These are phyloP conservation scores for Plasmodium chabaudi DNA, from an alignment of 169 alveolate species.

Conservation along the genomic window DNA sequence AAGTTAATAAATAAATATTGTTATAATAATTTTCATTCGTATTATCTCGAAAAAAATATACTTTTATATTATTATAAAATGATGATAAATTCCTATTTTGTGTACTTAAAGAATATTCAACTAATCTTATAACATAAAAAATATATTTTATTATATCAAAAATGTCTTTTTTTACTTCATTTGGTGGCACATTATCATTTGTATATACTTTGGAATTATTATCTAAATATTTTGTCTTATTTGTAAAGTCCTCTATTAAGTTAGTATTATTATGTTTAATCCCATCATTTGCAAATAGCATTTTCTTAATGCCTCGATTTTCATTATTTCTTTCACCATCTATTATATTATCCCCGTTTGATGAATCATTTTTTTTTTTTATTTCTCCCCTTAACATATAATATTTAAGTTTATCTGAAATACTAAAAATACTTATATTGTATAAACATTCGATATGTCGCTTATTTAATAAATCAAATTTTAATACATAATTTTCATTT, in stretches of 20 bases:
- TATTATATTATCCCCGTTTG: constrained; percentile 27
- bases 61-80: constrained; percentile 61
- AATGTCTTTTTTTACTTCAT: constrained; percentile 57
- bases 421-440: constrained; percentile 71
- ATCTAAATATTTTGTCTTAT: constrained; percentile 52
- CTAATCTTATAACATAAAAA: constrained; percentile 68
- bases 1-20: constrained; percentile 64
- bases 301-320: constrained; percentile 66
- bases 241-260: constrained; percentile 13
- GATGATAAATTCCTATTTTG: constrained; percentile 73
- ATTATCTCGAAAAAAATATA: constrained; percentile 68
- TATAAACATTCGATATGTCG: constrained; percentile 65
- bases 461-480: constrained; percentile 68
- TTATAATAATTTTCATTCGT: constrained; percentile 75
- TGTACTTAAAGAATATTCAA: constrained; percentile 73
- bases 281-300: constrained; percentile 13
- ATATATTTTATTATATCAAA: constrained; percentile 72
- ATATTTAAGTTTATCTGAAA: constrained; percentile 70
- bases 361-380: constrained; percentile 50
- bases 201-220: constrained; percentile 45
- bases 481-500: constrained; percentile 71
- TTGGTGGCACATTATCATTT: constrained; percentile 66
- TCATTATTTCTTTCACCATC: constrained; percentile 62
- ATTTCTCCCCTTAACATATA: constrained; percentile 75
- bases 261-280: constrained; percentile 14